Percentiles rank a stretch among this genome's conserved stretches.
phyloP scores from a whole-genome alignment of 306 rosid species.

The Coriaria nepalensis region DNA sequence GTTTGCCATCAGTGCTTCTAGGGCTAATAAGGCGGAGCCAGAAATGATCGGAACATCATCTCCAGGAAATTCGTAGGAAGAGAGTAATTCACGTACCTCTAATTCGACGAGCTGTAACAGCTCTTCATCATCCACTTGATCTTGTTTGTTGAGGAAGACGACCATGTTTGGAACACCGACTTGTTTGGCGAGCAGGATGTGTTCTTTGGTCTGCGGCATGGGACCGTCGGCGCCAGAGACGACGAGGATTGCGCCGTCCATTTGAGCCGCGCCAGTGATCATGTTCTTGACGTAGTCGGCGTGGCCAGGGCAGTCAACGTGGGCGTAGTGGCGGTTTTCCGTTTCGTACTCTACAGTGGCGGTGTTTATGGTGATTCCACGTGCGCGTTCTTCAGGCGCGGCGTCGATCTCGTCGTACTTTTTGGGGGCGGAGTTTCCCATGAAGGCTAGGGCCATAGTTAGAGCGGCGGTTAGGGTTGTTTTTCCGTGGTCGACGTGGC shows the following conservation, averaged over 20 bases:
- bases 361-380: slow-evolving; percentile 52
- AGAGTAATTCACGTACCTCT: slow-evolving; percentile 61
- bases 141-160: slow-evolving; percentile 62
- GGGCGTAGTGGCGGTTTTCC: slow-evolving; percentile 63
- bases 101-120: slow-evolving; percentile 60
- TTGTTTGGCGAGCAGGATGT: slow-evolving; percentile 62
- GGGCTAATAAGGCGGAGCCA: slow-evolving; percentile 57
- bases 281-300: slow-evolving; percentile 5
- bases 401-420: slow-evolving; percentile 79
- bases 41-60: slow-evolving; percentile 61
- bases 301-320: slow-evolving; percentile 28
- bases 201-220: slow-evolving; percentile 60
- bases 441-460: slow-evolving; percentile 37
- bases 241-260: slow-evolving; percentile 26
- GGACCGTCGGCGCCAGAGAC: slow-evolving; percentile 16
- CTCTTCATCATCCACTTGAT: slow-evolving; percentile 81
- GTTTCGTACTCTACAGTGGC: slow-evolving; percentile 89
- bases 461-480: slow-evolving; percentile 53
- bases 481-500: slow-evolving; percentile 53
- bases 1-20: slow-evolving; percentile 57
- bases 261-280: slow-evolving; percentile 2
- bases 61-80: slow-evolving; percentile 59
- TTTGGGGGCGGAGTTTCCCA: slow-evolving; percentile 48
- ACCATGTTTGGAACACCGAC: slow-evolving; percentile 82
- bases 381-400: slow-evolving; percentile 77